Conservation (phyloP, 306 rosid species). For the Quercus dentata region DNA sequence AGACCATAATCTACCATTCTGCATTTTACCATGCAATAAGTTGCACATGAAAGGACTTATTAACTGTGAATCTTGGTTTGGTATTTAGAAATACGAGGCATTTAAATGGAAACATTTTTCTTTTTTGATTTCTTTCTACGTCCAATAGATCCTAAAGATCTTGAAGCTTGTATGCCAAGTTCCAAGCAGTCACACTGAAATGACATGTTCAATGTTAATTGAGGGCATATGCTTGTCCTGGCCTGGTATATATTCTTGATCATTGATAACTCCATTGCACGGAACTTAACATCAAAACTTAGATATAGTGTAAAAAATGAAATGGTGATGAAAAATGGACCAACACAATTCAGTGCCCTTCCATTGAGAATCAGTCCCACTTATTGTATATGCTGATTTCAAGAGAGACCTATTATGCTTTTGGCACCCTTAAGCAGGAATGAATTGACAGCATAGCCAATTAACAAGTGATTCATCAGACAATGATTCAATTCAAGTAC, state of each 20-base stretch:
- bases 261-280: background rate
- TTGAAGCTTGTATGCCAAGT: background rate
- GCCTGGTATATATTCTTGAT: background rate
- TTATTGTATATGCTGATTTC: background rate
- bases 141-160: background rate
- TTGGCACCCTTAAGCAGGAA: background rate
- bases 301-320: background rate
- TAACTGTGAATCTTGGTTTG: background rate
- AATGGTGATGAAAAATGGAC: background rate
- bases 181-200: background rate
- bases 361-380: background rate
- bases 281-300: background rate
- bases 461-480: background rate
- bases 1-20: background rate
- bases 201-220: background rate
- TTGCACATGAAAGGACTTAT: background rate
- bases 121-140: background rate
- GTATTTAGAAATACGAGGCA: background rate
- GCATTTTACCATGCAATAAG: background rate
- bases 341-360: background rate
- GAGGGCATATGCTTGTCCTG: no score
- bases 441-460: background rate
- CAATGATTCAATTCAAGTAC: background rate
- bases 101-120: background rate
- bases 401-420: background rate